phyloP scores from a whole-genome alignment of 345 rosid genomes.

The Pistacia atlantica region DNA sequence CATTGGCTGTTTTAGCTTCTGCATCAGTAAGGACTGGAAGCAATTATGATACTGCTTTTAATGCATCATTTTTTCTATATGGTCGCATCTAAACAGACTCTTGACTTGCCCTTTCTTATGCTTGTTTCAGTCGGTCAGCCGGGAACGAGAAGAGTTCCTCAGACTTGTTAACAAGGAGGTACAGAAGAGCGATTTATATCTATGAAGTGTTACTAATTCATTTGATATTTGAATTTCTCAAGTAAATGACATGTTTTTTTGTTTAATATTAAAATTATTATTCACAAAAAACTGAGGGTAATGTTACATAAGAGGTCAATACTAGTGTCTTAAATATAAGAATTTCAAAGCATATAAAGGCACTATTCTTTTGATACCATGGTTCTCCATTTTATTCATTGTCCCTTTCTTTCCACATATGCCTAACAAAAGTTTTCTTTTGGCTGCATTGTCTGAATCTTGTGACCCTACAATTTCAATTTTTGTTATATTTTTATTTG shows the following conservation, averaged over 20 bases:
- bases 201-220: neutral
- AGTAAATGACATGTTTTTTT: neutral
- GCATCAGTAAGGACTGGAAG: slow-evolving; percentile 71
- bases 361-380: neutral
- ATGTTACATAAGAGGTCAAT: neutral
- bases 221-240: neutral
- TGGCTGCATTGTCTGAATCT: neutral
- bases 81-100: slow-evolving; percentile 15
- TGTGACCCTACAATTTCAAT: neutral
- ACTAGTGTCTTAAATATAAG: too few species aligned
- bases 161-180: slow-evolving; percentile 92
- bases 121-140: slow-evolving; percentile 77
- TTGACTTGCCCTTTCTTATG: slow-evolving; percentile 25
- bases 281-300: neutral
- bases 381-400: neutral
- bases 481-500: neutral
- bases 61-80: slow-evolving; percentile 5
- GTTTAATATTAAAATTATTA: neutral
- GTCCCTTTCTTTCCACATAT: neutral
- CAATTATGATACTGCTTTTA: slow-evolving; percentile 10
- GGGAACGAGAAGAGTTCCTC: slow-evolving; percentile 95
- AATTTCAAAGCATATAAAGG: neutral
- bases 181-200: slow-evolving; percentile 9
- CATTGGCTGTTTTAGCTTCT: slow-evolving; percentile 93
- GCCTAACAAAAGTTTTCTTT: neutral